Evolutionary conservation across 441 rosid species (phyloP).

Genomic region (Populus hybrid): DNA sequence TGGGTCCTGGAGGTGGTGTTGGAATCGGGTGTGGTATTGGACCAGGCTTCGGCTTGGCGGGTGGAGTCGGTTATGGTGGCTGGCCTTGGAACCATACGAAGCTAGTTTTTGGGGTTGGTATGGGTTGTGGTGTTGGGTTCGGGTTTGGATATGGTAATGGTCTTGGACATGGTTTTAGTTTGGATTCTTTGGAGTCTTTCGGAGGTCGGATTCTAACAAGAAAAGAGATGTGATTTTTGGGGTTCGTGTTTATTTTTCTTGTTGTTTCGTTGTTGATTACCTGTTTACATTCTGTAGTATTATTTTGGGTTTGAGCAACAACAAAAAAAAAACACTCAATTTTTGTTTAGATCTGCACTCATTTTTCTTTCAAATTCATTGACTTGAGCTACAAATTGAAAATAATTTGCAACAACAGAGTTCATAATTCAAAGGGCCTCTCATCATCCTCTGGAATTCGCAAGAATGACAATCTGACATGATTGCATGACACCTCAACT

Average conservation of each 20-base stretch:
- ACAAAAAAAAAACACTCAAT: not conserved
- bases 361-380: not conserved
- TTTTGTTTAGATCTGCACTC: not conserved
- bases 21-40: conserved; percentile 82
- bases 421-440: not conserved
- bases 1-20: conserved; percentile 62
- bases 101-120: conserved; percentile 54
- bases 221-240: conserved; percentile 4
- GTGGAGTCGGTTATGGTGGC: conserved; percentile 57
- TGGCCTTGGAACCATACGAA: conserved; percentile 50
- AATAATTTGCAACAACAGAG: not conserved
- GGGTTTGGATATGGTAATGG: conserved; percentile 75
- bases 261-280: not conserved
- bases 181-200: conserved; percentile 37
- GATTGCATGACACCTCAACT: not conserved
- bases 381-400: not conserved
- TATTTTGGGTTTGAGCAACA: not conserved
- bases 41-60: conserved; percentile 56
- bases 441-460: not conserved
- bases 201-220: conserved; percentile 24
- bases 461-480: not conserved
- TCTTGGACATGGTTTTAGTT: conserved; percentile 55
- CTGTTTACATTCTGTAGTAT: not conserved
- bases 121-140: conserved; percentile 70
- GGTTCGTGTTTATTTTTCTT: not conserved